phyloP scores from a whole-genome alignment of 495 filamentous ascomycete species.

The Hyaloscypha hepaticicola region DNA sequence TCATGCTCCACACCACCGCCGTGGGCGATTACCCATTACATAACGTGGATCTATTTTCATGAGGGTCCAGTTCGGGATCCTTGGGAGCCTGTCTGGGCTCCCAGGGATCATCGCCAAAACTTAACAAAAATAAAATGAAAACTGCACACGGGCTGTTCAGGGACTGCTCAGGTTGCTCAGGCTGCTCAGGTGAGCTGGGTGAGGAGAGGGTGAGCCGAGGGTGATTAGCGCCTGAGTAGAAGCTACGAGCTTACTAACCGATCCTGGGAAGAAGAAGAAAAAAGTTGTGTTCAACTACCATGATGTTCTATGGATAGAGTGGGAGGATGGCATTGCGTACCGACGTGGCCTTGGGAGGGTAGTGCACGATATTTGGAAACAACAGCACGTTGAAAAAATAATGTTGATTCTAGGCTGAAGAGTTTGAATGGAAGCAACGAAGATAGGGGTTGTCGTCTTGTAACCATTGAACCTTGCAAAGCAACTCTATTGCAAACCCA shows the following conservation, averaged over 20 bases:
- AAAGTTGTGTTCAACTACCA: not conserved
- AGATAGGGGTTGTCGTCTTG: too few relatives aligned
- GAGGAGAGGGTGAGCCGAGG: too few relatives aligned
- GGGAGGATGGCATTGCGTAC: not conserved
- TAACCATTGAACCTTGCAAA: too few relatives aligned
- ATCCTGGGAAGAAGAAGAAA: not conserved
- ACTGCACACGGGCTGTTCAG: not conserved
- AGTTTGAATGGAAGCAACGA: too few relatives aligned
- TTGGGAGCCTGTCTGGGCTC: conserved; percentile 20
- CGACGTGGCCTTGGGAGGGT: not conserved
- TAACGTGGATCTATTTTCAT: conserved; percentile 25
- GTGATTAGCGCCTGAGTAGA: too few relatives aligned
- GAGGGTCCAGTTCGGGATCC: conserved; percentile 26
- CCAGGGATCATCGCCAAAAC: not conserved
- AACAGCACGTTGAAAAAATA: not conserved
- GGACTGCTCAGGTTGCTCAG: too few relatives aligned
- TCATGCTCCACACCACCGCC: conserved; percentile 3
- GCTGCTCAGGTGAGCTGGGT: too few relatives aligned
- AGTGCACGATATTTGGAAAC: not conserved
- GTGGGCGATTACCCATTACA: conserved; percentile 16
- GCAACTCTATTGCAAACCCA: too few relatives aligned
- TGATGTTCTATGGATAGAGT: not conserved
- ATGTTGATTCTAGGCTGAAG: not conserved
- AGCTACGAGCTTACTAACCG: not conserved
- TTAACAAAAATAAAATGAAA: conserved; percentile 15